Conservation (phyloP, 768 basidiomycete genomes). For the Pulveroboletus sp. region DNA sequence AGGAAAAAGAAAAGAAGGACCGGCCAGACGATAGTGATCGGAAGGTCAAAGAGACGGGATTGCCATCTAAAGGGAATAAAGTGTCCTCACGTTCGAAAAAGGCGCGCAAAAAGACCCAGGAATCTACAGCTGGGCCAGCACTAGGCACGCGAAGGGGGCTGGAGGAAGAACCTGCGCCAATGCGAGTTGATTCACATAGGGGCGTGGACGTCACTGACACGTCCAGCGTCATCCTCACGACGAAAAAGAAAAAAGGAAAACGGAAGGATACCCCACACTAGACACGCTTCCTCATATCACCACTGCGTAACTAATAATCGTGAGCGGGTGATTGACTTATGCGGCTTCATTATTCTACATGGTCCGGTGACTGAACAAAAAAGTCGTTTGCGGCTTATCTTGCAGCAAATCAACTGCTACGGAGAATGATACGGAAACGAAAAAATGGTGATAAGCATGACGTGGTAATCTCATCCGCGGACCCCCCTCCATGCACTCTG, state of each 20-base stretch:
- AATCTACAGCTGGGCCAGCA: slow-evolving; percentile 1
- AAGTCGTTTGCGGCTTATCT: slow-evolving; percentile 9
- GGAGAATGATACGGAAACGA: slow-evolving; percentile 3
- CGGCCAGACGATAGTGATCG: not conserved
- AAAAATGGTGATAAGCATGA: slow-evolving; percentile 2
- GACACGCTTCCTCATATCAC: not conserved
- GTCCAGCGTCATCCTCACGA: not conserved
- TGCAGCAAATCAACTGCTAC: slow-evolving; percentile 7
- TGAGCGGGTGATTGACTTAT: slow-evolving; percentile 6
- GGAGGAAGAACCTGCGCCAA: not conserved
- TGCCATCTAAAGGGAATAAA: not conserved
- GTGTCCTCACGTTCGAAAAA: not conserved
- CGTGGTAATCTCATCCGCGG: slow-evolving; percentile 40
- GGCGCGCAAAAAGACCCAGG: slow-evolving; percentile 7
- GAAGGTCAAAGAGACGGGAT: not conserved
- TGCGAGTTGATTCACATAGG: slow-evolving; percentile 5
- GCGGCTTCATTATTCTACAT: slow-evolving; percentile 26
- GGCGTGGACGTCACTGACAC: not conserved
- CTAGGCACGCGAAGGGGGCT: not conserved
- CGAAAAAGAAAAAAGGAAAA: slow-evolving; percentile 20
- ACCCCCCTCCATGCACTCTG: slow-evolving; percentile 85
- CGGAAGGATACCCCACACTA: slow-evolving; percentile 17
- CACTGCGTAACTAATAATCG: not conserved
- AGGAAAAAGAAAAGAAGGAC: not conserved
- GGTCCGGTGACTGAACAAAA: slow-evolving; percentile 17